phyloP scores from a whole-genome alignment of 2,329 filamentous ascomycete genomes.

The Nothomitra cinnamomea region DNA sequence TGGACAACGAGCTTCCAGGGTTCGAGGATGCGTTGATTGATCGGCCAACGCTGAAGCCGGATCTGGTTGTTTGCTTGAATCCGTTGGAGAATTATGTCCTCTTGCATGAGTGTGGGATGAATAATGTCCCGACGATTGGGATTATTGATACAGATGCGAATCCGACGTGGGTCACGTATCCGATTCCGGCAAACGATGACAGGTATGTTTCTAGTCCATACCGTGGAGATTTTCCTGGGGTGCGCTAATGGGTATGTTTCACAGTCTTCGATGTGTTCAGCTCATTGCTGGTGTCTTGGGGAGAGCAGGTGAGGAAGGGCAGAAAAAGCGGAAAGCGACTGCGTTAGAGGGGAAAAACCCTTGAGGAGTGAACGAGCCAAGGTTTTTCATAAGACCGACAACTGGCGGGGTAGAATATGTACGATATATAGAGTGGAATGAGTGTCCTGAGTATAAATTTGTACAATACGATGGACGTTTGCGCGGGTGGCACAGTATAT shows the following conservation, averaged over 20 bases:
- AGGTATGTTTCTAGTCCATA: conserved; percentile 34
- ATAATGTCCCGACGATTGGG: conserved; percentile 84
- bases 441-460: background rate
- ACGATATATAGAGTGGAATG: background rate
- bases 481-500: background rate
- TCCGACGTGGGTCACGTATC: conserved; percentile 87
- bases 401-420: background rate
- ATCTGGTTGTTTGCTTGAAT: conserved; percentile 84
- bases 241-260: background rate
- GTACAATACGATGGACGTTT: background rate
- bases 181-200: conserved; percentile 93
- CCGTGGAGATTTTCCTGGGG: background rate
- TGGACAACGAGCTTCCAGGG: conserved; percentile 45
- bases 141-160: conserved; percentile 88
- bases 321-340: conserved; percentile 44
- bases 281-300: conserved; percentile 77
- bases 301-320: conserved; percentile 64
- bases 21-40: conserved; percentile 49
- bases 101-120: conserved; percentile 76
- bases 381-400: too few relatives aligned
- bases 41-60: conserved; percentile 56
- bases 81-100: conserved; percentile 82
- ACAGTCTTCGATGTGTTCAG: conserved; percentile 61
- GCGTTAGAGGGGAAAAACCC: conserved; percentile 35
- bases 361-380: too few relatives aligned